Evolutionary conservation across 1,284 basidiomycete species (phyloP), one percentile per base, ranked within the genome.

Genomic region (Cystobasidium sp.): DNA sequence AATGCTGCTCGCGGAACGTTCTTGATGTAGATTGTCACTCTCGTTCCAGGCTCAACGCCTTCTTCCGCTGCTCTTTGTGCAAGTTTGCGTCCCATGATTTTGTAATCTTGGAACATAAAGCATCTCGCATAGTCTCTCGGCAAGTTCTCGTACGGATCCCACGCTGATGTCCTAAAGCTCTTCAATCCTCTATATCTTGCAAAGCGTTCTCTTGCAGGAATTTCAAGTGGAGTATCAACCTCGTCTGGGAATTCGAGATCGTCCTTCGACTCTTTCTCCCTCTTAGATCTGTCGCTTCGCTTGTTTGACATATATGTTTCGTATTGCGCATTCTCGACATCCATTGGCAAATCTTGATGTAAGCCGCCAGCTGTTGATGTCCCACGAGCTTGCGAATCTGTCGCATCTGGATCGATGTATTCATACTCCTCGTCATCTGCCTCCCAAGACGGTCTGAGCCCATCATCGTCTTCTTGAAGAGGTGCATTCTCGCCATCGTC

Each of bases 81-180:
- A 47, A 97, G 89, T 46, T 87, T 86, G 56, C 91, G 87, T 78
- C 92, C 90, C 1, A 94, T 98, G 31, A 90, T 88, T 80, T 89
- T 90, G 84, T 91, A 98, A 80, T 96, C 93, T 82, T 97, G 94
- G 80, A 99, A 98, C 82, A 96, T 93, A 84, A 98, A 99, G 78
- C 98, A 96, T 55, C 91, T 87, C 0, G 91, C 94, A 80, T 99
- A 99, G 80, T 99, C 95, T 68, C 90, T 83, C 5, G 96, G 97
- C 20, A 99, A 85, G 79, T 97, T 96, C 83, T 99, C 96, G 79
- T 93, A 98, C 7, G 96, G 90, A 82, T 99, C 96, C 96, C 96
- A 99, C 22, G 92, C 91, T 79, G 91, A 94, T 1, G 97, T 98
- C 49, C 96, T 87, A 86, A 99, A 92, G 14, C 91, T 94, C 69